These are phyloP conservation scores for Alternaria sp. DNA, from an alignment of 2,329 filamentous ascomycete species.

Conservation along the genomic window DNA sequence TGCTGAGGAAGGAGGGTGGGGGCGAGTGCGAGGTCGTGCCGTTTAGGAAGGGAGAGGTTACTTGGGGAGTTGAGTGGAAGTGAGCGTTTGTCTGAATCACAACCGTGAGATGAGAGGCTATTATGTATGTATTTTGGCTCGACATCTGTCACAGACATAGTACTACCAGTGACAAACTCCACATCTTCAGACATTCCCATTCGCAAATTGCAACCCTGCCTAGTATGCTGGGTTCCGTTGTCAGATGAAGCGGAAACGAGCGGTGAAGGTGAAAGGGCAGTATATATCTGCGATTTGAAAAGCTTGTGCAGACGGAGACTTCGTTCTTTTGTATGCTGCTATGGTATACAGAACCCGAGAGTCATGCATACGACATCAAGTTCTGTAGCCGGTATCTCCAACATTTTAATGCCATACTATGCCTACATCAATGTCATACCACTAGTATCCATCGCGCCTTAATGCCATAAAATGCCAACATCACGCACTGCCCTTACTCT, in stretches of 20 bases:
- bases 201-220: background rate
- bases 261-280: background rate
- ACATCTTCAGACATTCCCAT: background rate
- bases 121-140: background rate
- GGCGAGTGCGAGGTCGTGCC: slow-evolving; percentile 67
- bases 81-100: slow-evolving; percentile 3
- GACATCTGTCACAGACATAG: background rate
- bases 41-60: slow-evolving; percentile 68
- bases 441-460: background rate
- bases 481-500: background rate
- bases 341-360: background rate
- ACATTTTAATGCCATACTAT: background rate
- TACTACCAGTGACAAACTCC: background rate
- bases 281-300: background rate
- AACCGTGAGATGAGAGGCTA: background rate
- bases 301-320: background rate
- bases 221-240: background rate
- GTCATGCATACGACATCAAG: background rate
- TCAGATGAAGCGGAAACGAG: background rate
- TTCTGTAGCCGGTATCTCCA: background rate
- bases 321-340: background rate
- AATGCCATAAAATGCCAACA: too few relatives aligned
- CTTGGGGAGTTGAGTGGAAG: slow-evolving; percentile 59
- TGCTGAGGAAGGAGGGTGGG: slow-evolving; percentile 59
- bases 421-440: background rate